phyloP scores from a whole-genome alignment of 2,329 filamentous ascomycete species.

The Cordyceps fumosorosea region DNA sequence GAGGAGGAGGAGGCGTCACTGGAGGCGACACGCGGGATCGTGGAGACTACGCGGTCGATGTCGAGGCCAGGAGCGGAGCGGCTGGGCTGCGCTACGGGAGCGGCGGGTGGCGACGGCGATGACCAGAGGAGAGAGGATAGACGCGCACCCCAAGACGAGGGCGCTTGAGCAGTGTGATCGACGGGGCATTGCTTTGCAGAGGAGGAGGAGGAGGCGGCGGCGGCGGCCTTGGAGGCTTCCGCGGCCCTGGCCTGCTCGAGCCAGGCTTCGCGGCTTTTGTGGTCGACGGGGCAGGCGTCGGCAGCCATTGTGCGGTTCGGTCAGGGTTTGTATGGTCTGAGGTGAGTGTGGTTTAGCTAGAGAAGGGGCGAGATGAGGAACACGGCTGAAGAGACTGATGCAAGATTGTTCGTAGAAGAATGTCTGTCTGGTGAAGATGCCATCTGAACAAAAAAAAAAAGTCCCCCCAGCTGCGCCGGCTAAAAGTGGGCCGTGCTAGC shows the following conservation, averaged over 20 bases:
- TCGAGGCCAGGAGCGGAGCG: conserved; percentile 43
- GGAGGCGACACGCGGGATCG: conserved; percentile 60
- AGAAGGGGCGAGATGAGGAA: not conserved
- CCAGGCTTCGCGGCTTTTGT: conserved; percentile 83
- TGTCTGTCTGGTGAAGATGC: not conserved
- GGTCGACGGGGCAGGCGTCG: conserved; percentile 76
- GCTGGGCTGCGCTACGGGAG: conserved; percentile 13
- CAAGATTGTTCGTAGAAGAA: not conserved
- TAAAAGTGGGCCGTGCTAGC: not conserved
- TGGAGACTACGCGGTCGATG: conserved; percentile 66
- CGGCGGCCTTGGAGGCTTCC: conserved; percentile 29
- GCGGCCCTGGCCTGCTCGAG: conserved; percentile 59
- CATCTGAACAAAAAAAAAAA: not conserved
- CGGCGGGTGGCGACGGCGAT: conserved; percentile 17
- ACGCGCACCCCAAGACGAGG: conserved; percentile 37
- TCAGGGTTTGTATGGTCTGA: not conserved
- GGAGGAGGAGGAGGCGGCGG: conserved; percentile 14
- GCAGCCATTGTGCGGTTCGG: conserved; percentile 15
- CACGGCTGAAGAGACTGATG: not conserved
- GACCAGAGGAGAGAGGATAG: conserved; percentile 36
- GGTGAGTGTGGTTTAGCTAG: not conserved
- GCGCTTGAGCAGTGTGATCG: conserved; percentile 23
- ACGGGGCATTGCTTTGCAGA: conserved; percentile 24
- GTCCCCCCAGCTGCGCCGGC: not conserved
- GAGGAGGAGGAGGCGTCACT: conserved; percentile 13